Base-by-base conservation (phyloP, 495 filamentous ascomycete species). In the Astrothelium subdiscretum region DNA sequence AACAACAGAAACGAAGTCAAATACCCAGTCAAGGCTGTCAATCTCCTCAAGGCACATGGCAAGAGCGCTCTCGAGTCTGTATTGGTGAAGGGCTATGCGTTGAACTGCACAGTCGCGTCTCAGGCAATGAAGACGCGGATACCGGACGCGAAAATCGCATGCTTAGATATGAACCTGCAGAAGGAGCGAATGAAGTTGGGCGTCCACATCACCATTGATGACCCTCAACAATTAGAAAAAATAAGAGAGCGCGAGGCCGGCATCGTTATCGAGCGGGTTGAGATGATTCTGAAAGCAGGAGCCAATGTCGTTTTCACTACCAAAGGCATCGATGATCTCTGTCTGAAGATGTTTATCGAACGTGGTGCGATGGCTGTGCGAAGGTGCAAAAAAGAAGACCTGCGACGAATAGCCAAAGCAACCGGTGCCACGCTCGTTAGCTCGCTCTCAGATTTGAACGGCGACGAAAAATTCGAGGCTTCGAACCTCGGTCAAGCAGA, bases 181-280 rank as follows among this genome's bases (percentile, higher is more conserved):
- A 99, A 97, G 77, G 91, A 96, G 77, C 82, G 94, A 65, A 97
- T 99, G 94, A 97, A 97, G 81, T 79, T 99, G 18, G 94, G 94
- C 64, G 95, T 99, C 58, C 91, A 99, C 69, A 96, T 99, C 72
- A 97, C 94, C 24, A 88, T 99, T 60, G 94, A 97, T 61, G 94
- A 99, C 73, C 94, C 94, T 31, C 85, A 91, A 66, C 95, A 97
- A 75, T 82, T 99, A 32, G 95, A 99, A 79, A 90, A 96, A 77
- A 99, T 99, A 68, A 83, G 94, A 44, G 83, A 92, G 69, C 84
- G 95, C 59, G 94, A 99, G 71, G 79, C 90, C 2, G 87, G 90
- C 62, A 95, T 99, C 76, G 88, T 99, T 44, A 80, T 96, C 63
- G 94, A 99, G 71, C 84, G 91, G 61, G 85, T 99, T 24, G 92